Conservation (phyloP, 345 rosid genomes). For the Brassica juncea region DNA sequence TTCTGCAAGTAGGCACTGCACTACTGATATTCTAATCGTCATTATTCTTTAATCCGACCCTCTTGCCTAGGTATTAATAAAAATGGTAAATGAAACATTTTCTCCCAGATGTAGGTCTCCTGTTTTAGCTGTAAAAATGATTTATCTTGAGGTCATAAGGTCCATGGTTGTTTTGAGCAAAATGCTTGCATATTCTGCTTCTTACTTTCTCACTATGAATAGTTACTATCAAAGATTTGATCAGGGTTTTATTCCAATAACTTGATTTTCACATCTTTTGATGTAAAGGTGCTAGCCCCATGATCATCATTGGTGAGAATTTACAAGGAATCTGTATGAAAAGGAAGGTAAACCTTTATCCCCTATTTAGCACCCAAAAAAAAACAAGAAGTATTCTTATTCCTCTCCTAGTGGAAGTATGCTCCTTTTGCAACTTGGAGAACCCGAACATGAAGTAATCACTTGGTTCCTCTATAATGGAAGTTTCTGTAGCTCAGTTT, state of each 20-base stretch:
- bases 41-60: constrained; percentile 15
- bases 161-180: neutral
- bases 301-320: constrained; percentile 61
- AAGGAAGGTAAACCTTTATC: constrained; percentile 16
- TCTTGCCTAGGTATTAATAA: constrained; percentile 6
- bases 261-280: constrained; percentile 40
- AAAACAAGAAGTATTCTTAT: constrained; percentile 40
- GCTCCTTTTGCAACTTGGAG: constrained; percentile 49
- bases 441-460: constrained; percentile 30
- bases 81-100: constrained; percentile 1
- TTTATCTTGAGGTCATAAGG: neutral
- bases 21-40: constrained; percentile 35
- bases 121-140: neutral
- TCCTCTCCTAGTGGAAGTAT: constrained; percentile 49
- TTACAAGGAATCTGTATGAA: constrained; percentile 39
- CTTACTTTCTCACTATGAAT: constrained; percentile 10
- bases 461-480: constrained; percentile 33
- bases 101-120: neutral
- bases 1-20: constrained; percentile 44
- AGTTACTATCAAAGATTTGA: constrained; percentile 27
- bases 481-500: constrained; percentile 28
- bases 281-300: constrained; percentile 48
- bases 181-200: constrained; percentile 2
- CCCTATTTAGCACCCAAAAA: neutral
- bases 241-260: constrained; percentile 25